phyloP scores from a whole-genome alignment of 192 early-diverging fungal species.

The Kappamyces sp. region DNA sequence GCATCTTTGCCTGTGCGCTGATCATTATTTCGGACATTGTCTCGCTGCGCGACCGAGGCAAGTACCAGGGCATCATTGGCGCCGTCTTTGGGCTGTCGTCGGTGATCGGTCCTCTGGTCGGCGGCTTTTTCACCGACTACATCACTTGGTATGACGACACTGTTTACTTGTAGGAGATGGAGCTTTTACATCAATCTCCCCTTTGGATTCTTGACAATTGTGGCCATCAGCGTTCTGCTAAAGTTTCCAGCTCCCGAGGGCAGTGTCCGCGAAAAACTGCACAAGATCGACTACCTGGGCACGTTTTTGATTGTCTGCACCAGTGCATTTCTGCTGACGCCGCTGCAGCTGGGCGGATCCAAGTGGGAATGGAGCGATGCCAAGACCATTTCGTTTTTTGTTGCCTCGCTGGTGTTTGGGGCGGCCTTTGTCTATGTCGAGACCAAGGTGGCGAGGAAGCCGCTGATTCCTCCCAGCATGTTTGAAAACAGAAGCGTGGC shows the following conservation, averaged over 20 bases:
- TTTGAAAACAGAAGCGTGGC: slow-evolving; percentile 49
- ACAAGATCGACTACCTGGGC: slow-evolving; percentile 65
- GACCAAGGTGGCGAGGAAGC: slow-evolving; percentile 53
- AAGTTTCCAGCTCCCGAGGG: slow-evolving; percentile 53
- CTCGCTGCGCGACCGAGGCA: slow-evolving; percentile 74
- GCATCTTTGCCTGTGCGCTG: slow-evolving; percentile 66
- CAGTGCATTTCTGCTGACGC: slow-evolving; percentile 59
- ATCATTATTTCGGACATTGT: slow-evolving; percentile 86
- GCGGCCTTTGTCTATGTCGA: slow-evolving; percentile 61
- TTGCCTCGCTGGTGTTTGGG: slow-evolving; percentile 54
- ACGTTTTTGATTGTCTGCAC: slow-evolving; percentile 45
- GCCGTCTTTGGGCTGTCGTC: slow-evolving; percentile 73
- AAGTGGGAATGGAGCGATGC: slow-evolving; percentile 57
- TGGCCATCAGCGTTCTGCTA: slow-evolving; percentile 51
- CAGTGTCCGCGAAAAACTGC: slow-evolving; percentile 48
- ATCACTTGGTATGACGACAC: slow-evolving; percentile 10
- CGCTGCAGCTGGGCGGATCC: slow-evolving; percentile 68
- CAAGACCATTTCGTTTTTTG: slow-evolving; percentile 58
- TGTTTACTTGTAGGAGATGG: slow-evolving; percentile 24
- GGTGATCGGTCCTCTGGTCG: slow-evolving; percentile 76
- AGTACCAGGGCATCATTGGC: slow-evolving; percentile 78
- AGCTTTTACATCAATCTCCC: slow-evolving; percentile 86
- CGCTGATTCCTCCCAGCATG: slow-evolving; percentile 63
- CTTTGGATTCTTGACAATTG: slow-evolving; percentile 60
- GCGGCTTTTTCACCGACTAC: slow-evolving; percentile 75